Conservation (phyloP, 306 rosid genomes). For the Sphenostylis stenocarpa region DNA sequence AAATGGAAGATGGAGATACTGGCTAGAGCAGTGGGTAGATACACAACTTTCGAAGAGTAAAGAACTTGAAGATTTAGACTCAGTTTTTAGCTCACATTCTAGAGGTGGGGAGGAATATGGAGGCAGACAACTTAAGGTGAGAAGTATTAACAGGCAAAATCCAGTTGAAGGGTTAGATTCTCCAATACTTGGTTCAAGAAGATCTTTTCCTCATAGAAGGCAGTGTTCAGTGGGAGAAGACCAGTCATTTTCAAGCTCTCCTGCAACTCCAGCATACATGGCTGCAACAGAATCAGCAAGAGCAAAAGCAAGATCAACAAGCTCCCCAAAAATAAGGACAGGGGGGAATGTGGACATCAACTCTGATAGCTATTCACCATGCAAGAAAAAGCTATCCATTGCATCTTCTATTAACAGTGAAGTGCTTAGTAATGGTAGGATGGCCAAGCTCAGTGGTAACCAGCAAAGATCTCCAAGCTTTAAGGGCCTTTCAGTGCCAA, state of each 20-base stretch:
- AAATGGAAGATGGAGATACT: slow-evolving; percentile 91
- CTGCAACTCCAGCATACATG: slow-evolving; percentile 84
- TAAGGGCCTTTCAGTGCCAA: slow-evolving; percentile 74
- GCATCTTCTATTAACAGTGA: slow-evolving; percentile 54
- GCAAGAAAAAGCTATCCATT: slow-evolving; percentile 66
- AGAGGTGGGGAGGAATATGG: slow-evolving; percentile 44
- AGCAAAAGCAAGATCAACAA: slow-evolving; percentile 69
- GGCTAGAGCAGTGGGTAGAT: slow-evolving; percentile 98
- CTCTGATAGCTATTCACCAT: slow-evolving; percentile 72
- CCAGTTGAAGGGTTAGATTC: slow-evolving; percentile 52
- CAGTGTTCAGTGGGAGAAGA: slow-evolving; percentile 64
- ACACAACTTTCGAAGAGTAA: slow-evolving; percentile 86
- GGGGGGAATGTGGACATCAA: slow-evolving; percentile 50
- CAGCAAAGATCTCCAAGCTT: slow-evolving; percentile 81
- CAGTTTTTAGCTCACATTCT: slow-evolving; percentile 48
- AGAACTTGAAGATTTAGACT: slow-evolving; percentile 88
- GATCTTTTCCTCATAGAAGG: slow-evolving; percentile 49
- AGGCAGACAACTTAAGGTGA: slow-evolving; percentile 43
- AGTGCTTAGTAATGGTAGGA: slow-evolving; percentile 30
- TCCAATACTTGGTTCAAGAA: slow-evolving; percentile 48
- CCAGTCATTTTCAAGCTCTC: slow-evolving; percentile 61
- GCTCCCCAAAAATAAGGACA: slow-evolving; percentile 71
- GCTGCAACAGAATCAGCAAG: slow-evolving; percentile 92
- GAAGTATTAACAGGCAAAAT: slow-evolving; percentile 37
- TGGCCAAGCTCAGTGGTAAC: slow-evolving; percentile 30